Conservation (phyloP, 805 yeast species). For the Candida koratica region DNA sequence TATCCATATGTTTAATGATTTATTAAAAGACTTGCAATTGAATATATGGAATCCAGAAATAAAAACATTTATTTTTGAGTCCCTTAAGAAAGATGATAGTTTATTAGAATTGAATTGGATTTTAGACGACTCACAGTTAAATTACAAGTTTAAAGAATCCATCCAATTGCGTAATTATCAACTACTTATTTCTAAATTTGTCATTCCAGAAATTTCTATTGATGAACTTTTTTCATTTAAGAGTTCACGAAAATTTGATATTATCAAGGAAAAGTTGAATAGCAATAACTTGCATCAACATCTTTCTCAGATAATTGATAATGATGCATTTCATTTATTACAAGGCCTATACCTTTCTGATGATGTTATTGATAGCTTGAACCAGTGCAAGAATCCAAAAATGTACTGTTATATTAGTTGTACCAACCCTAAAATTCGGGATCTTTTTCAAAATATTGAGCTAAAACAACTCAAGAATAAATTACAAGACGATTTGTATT, state of each 20-base stretch:
- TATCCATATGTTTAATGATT: neutral
- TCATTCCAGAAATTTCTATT: conserved; percentile 4
- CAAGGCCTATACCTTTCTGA: conserved; percentile 10
- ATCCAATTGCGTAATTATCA: conserved; percentile 9
- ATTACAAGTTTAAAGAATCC: conserved; percentile 9
- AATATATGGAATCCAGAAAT: conserved; percentile 4
- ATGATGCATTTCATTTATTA: conserved; percentile 5
- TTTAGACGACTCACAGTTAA: conserved; percentile 10
- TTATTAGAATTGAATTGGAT: conserved; percentile 12
- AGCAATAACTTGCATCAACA: conserved; percentile 2
- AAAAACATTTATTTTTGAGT: conserved; percentile 7
- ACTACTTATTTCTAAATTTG: conserved; percentile 3
- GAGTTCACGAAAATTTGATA: conserved; percentile 1
- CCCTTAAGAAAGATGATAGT: conserved; percentile 1
- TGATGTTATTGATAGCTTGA: conserved; percentile 4
- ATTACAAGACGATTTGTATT: neutral
- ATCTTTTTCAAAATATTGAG: neutral
- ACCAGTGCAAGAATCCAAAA: neutral
- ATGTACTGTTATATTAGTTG: conserved; percentile 3
- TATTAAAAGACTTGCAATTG: conserved; percentile 5
- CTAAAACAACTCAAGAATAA: neutral
- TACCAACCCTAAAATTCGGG: neutral
- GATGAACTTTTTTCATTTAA: conserved; percentile 10
- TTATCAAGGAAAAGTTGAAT: conserved; percentile 9
- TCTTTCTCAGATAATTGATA: conserved; percentile 6